phyloP scores from a whole-genome alignment of 306 rosid species.

The Chamaecrista fasciculata region DNA sequence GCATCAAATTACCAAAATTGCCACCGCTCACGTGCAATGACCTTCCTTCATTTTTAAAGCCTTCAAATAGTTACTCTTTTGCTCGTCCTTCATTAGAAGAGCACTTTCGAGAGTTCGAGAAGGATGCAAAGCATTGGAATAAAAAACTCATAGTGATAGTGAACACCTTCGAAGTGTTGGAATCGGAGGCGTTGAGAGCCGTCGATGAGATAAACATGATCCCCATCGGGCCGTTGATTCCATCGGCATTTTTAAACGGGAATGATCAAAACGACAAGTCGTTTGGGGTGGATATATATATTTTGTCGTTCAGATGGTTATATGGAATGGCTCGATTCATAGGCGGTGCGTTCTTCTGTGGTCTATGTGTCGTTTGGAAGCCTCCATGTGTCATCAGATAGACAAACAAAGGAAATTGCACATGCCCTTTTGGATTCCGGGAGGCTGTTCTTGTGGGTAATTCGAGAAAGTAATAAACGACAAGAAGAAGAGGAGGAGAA shows the following conservation, averaged over 20 bases:
- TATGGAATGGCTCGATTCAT: constrained; percentile 40
- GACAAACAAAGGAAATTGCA: constrained; percentile 40
- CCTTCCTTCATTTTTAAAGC: background rate
- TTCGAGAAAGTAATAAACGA: background rate
- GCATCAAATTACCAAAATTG: background rate
- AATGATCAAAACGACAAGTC: constrained; percentile 20
- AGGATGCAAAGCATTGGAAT: background rate
- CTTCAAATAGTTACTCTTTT: background rate
- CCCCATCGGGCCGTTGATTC: constrained; percentile 45
- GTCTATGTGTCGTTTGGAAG: constrained; percentile 49
- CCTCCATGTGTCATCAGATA: constrained; percentile 4
- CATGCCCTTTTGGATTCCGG: constrained; percentile 35
- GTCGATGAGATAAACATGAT: background rate
- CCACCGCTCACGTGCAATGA: background rate
- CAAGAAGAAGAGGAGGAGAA: background rate
- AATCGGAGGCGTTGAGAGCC: constrained; percentile 18
- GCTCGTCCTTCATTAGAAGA: background rate
- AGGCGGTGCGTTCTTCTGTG: constrained; percentile 30
- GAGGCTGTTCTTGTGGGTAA: constrained; percentile 45
- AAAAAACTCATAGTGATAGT: constrained; percentile 13
- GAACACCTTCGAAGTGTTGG: constrained; percentile 29
- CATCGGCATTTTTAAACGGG: constrained; percentile 28
- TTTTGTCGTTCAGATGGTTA: constrained; percentile 10
- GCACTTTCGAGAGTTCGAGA: constrained; percentile 13
- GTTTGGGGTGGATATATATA: constrained; percentile 37